phyloP scores from a whole-genome alignment of 495 filamentous ascomycete genomes.

The Lophiotrema nucula region DNA sequence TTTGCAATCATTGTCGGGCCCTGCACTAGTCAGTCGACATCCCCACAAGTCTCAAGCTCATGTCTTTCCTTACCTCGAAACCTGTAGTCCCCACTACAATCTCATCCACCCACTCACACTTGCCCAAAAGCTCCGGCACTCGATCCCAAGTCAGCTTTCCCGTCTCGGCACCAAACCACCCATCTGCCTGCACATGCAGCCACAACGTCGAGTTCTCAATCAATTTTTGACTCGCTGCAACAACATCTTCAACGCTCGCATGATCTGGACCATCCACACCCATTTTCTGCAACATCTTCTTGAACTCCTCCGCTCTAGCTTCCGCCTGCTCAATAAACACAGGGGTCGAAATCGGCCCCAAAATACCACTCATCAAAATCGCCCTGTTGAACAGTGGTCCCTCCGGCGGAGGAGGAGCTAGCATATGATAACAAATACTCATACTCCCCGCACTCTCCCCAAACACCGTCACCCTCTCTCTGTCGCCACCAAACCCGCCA shows the following conservation, averaged over 20 bases:
- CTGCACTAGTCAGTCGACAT: too few species aligned
- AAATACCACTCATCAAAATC: slow-evolving; percentile 12
- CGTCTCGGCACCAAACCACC: slow-evolving; percentile 10
- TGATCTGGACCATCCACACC: background rate
- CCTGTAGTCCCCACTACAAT: slow-evolving; percentile 17
- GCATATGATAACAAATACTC: slow-evolving; percentile 25
- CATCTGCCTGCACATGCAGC: background rate
- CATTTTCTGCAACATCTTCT: slow-evolving; percentile 1
- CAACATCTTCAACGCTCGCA: slow-evolving; percentile 3
- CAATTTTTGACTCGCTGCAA: background rate
- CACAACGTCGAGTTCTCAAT: background rate
- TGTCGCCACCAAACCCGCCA: slow-evolving; percentile 17
- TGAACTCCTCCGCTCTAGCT: background rate
- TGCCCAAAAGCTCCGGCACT: slow-evolving; percentile 2
- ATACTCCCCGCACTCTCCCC: slow-evolving; percentile 19
- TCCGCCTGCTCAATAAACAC: background rate
- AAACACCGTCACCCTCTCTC: slow-evolving; percentile 7
- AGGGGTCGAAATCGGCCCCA: slow-evolving; percentile 3
- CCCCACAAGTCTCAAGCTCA: too few species aligned
- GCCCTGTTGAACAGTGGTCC: slow-evolving; percentile 17
- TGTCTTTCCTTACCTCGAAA: slow-evolving; percentile 14
- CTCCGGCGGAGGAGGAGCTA: background rate
- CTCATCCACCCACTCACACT: slow-evolving; percentile 20
- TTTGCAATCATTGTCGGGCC: background rate
- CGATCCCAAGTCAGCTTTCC: slow-evolving; percentile 11